These are phyloP conservation scores for Oryza rufipogon DNA, from an alignment of 176 grass and related monocot species.

Conservation along the genomic window DNA sequence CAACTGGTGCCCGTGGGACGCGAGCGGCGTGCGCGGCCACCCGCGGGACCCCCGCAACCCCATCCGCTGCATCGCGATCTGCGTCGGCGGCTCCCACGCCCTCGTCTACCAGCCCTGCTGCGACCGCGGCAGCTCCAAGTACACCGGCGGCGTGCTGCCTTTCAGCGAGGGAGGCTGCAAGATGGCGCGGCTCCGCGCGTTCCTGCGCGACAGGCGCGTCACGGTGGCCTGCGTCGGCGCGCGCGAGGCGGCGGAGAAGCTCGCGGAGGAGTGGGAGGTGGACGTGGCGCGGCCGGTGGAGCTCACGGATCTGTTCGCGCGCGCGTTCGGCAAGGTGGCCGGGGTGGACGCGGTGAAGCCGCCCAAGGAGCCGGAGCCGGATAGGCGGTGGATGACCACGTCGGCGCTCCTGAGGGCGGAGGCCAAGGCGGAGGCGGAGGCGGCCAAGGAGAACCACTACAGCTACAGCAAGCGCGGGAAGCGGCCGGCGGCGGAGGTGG, in stretches of 20 bases:
- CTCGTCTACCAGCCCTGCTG: not conserved
- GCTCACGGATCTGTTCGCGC: constrained; percentile 30
- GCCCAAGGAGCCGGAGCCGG: not conserved
- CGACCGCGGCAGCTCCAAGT: not conserved
- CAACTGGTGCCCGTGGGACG: too few relatives aligned
- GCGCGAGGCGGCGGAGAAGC: not conserved
- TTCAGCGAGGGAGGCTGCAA: not conserved
- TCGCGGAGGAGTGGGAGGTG: constrained; percentile 13
- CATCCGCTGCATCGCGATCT: constrained; percentile 25
- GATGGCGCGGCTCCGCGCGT: not conserved
- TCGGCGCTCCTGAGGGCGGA: not conserved
- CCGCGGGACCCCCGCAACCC: not conserved
- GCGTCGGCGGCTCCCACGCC: constrained; percentile 15
- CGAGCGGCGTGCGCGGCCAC: not conserved
- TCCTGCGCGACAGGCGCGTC: not conserved
- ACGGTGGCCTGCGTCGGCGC: constrained; percentile 9
- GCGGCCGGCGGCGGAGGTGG: constrained; percentile 14
- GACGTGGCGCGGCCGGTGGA: constrained; percentile 27
- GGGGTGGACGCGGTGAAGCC: not conserved
- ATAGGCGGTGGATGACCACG: not conserved
- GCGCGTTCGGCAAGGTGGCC: constrained; percentile 13
- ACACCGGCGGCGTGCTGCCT: not conserved
- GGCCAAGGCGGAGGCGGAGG: not conserved
- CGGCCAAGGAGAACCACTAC: constrained; percentile 1
- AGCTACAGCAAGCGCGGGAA: not conserved